Conservation (phyloP, 2,329 filamentous ascomycete species). For the Trematosphaeria pertusa region DNA sequence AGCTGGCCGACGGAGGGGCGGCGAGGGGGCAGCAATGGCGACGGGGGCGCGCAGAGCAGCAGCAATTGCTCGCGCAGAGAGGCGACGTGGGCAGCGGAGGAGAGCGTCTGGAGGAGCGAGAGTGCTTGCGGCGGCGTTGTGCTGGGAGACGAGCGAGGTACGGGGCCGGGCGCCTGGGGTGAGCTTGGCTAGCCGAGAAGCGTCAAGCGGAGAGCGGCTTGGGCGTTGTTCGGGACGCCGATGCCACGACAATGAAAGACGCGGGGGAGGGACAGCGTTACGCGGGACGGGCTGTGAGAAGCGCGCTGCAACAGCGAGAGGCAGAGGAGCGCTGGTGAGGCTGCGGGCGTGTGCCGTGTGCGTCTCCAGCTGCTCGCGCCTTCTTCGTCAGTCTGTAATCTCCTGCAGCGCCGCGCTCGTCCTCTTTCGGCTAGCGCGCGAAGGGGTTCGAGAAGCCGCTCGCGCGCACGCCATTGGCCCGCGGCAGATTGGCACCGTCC, state of each 20-base stretch:
- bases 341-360: too few species aligned
- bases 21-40: slow-evolving; percentile 28
- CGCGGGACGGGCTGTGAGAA: not conserved
- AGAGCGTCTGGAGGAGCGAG: slow-evolving; percentile 21
- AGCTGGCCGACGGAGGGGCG: slow-evolving; percentile 16
- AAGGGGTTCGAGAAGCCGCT: too few species aligned
- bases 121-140: slow-evolving; percentile 29
- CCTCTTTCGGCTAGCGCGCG: slow-evolving; percentile 4
- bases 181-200: slow-evolving; percentile 41
- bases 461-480: too few species aligned
- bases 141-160: slow-evolving; percentile 42
- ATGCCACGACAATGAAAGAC: slow-evolving; percentile 1
- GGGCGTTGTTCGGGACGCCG: not conserved
- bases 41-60: slow-evolving; percentile 31
- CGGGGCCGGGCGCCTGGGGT: slow-evolving; percentile 35
- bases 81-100: slow-evolving; percentile 18
- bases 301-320: not conserved
- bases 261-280: not conserved
- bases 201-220: slow-evolving; percentile 22
- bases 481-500: too few species aligned
- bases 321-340: not conserved
- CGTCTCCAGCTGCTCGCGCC: slow-evolving; percentile 3
- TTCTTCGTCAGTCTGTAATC: slow-evolving; percentile 20
- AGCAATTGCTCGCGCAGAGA: slow-evolving; percentile 37
- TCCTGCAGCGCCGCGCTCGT: slow-evolving; percentile 8